These are phyloP conservation scores for Sideroxylon spinosum DNA, from an alignment of 179 eudicot species.

Conservation along the genomic window DNA sequence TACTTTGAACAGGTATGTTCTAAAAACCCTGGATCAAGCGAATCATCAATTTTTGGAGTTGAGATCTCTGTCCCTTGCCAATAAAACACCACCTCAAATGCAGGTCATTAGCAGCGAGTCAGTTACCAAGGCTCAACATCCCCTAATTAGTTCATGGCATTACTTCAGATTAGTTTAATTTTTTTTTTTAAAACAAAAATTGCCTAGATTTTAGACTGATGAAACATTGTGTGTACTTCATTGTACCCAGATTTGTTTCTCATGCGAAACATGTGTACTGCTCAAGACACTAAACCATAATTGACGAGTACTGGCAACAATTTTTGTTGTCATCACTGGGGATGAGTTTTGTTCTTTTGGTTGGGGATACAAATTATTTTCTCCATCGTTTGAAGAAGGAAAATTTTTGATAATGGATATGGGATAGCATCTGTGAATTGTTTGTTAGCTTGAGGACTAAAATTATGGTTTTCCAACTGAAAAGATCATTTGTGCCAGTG, in stretches of 20 bases:
- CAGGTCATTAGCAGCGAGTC: background rate
- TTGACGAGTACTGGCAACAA: background rate
- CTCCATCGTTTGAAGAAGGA: background rate
- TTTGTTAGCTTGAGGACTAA: background rate
- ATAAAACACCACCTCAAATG: background rate
- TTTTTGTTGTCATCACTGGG: background rate
- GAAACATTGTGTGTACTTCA: background rate
- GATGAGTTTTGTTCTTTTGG: slow-evolving; percentile 4
- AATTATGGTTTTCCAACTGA: background rate
- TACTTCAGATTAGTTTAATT: background rate
- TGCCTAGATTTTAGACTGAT: background rate
- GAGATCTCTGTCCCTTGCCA: background rate
- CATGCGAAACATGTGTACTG: background rate
- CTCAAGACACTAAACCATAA: background rate
- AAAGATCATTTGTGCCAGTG: background rate
- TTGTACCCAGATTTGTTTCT: background rate
- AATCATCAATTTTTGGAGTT: background rate
- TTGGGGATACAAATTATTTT: background rate
- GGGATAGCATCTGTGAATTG: background rate
- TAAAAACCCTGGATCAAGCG: background rate
- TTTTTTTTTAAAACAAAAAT: background rate
- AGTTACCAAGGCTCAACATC: background rate
- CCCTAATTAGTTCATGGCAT: background rate
- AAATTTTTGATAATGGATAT: background rate
- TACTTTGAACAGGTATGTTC: slow-evolving; percentile 85